These are phyloP conservation scores for Cytidiella melzeri DNA, from an alignment of 768 basidiomycete genomes.

Conservation along the genomic window DNA sequence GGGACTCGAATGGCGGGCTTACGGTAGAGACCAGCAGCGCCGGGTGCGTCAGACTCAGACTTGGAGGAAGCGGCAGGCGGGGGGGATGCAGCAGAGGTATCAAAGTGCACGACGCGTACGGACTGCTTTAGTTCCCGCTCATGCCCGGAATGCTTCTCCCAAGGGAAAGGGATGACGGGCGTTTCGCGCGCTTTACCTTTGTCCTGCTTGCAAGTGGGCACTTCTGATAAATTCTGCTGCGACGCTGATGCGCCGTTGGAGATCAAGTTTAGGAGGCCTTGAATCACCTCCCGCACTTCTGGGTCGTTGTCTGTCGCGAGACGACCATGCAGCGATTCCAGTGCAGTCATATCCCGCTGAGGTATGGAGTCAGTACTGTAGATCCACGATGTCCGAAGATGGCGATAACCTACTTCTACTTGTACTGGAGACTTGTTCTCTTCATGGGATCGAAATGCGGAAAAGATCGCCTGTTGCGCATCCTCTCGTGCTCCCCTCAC, in stretches of 20 bases:
- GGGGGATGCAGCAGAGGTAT: not conserved
- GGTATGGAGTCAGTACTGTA: not conserved
- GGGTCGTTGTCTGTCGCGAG: not conserved
- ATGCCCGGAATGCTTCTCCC: constrained; percentile 4
- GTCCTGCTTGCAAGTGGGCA: constrained; percentile 13
- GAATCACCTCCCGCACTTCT: not conserved
- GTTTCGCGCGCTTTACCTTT: constrained; percentile 19
- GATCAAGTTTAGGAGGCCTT: constrained; percentile 4
- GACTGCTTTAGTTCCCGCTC: constrained; percentile 14
- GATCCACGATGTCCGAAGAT: not conserved
- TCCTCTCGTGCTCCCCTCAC: not conserved
- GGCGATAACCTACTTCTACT: too few species aligned
- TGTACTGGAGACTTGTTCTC: too few species aligned
- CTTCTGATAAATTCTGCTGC: not conserved
- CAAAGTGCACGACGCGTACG: constrained; percentile 9
- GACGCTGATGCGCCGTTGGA: not conserved
- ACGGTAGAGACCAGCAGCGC: constrained; percentile 2
- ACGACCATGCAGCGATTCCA: constrained; percentile 2
- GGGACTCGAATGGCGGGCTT: not conserved
- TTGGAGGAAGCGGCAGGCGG: not conserved
- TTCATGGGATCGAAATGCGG: not conserved
- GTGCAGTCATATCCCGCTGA: not conserved
- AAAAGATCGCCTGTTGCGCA: not conserved
- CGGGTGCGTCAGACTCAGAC: constrained; percentile 15
- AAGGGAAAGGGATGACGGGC: constrained; percentile 7